Conservation (phyloP, 768 basidiomycete genomes). For the Fibroporia radiculosa region DNA sequence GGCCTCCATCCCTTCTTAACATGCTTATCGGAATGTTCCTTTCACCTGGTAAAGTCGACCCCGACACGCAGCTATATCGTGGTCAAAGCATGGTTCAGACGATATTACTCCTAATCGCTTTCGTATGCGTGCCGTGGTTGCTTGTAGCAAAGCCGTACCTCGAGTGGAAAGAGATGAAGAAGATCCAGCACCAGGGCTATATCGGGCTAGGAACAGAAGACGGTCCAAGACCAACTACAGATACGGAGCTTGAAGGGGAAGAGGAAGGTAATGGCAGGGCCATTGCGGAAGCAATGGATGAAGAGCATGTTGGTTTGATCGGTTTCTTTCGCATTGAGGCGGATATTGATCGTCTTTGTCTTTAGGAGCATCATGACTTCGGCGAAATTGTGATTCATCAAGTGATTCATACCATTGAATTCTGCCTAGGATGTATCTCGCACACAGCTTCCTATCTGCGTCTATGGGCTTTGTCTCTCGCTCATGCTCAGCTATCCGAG, state of each 20-base stretch:
- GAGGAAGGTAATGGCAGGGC: slow-evolving; percentile 75
- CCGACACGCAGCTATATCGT: slow-evolving; percentile 64
- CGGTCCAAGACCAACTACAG: slow-evolving; percentile 43
- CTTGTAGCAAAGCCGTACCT: slow-evolving; percentile 89
- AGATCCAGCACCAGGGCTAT: slow-evolving; percentile 80
- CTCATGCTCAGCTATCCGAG: slow-evolving; percentile 95
- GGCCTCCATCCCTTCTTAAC: slow-evolving; percentile 86
- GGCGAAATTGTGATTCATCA: slow-evolving; percentile 95
- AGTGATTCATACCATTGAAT: slow-evolving; percentile 98
- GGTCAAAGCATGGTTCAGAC: slow-evolving; percentile 86
- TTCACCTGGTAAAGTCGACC: slow-evolving; percentile 72
- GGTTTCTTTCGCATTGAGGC: slow-evolving; percentile 12
- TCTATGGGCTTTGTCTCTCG: slow-evolving; percentile 95
- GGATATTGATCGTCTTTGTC: slow-evolving; percentile 7
- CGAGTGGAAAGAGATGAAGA: slow-evolving; percentile 82
- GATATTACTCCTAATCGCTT: slow-evolving; percentile 68
- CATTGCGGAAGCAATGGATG: slow-evolving; percentile 64
- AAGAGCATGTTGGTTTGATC: slow-evolving; percentile 58
- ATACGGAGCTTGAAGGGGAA: slow-evolving; percentile 64
- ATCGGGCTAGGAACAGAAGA: slow-evolving; percentile 55
- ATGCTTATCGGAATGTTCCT: slow-evolving; percentile 98
- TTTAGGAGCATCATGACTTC: slow-evolving; percentile 81
- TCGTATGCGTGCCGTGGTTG: slow-evolving; percentile 92
- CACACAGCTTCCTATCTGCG: slow-evolving; percentile 93
- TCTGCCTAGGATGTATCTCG: slow-evolving; percentile 97